Percentiles rank a stretch among this genome's conserved stretches.
Evolutionary conservation across 306 rosid species (phyloP).

Genomic region (Sicyos baderoa): DNA sequence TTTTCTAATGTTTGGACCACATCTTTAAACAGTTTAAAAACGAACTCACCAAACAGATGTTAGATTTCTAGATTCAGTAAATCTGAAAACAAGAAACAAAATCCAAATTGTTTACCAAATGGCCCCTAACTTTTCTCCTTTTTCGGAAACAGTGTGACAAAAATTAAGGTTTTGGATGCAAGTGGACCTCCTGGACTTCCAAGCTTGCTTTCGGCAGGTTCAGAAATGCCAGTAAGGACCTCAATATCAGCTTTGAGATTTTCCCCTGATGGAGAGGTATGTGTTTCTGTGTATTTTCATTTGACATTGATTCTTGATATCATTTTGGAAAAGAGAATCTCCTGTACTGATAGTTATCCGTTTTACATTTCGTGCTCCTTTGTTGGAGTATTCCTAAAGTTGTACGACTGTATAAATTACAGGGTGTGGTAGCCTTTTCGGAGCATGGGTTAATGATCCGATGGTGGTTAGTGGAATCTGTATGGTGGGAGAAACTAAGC

Average conservation of each 20-base stretch:
- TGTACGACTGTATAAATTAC: slow-evolving; percentile 13
- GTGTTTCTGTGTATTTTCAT: neutral
- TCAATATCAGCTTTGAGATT: slow-evolving; percentile 89
- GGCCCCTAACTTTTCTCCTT: neutral
- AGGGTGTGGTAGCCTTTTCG: slow-evolving; percentile 94
- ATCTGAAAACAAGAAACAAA: neutral
- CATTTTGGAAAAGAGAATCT: slow-evolving; percentile 4
- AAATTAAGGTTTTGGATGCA: slow-evolving; percentile 87
- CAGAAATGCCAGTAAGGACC: slow-evolving; percentile 44
- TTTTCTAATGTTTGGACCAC: neutral
- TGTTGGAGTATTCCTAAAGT: slow-evolving; percentile 14
- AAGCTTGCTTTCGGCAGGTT: slow-evolving; percentile 54
- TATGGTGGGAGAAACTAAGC: slow-evolving; percentile 96
- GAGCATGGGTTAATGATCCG: slow-evolving; percentile 90
- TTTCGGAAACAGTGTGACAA: slow-evolving; percentile 42
- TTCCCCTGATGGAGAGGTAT: slow-evolving; percentile 99
- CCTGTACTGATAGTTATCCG: neutral
- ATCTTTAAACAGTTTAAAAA: too few relatives aligned
- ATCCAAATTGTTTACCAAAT: neutral
- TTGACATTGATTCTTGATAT: neutral
- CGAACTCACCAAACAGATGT: neutral
- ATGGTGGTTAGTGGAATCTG: slow-evolving; percentile 98
- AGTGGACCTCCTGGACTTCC: slow-evolving; percentile 99
- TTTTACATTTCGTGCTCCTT: neutral
- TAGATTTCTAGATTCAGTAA: neutral